Evolutionary conservation across 1,284 basidiomycete genomes (phyloP).

Genomic region (Phlebopus sp.): DNA sequence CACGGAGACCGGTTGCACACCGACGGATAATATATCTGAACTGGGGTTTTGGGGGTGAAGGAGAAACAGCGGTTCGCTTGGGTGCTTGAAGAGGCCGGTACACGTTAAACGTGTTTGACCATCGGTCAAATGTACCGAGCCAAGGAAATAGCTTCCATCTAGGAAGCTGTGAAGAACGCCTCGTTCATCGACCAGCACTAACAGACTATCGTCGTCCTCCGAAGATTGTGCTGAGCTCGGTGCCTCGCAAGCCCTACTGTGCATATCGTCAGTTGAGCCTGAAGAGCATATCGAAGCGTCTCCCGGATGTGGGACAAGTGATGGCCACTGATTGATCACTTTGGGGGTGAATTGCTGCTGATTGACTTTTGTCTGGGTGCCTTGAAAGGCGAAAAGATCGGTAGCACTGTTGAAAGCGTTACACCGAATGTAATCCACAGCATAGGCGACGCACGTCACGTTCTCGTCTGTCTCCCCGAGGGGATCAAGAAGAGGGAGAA

Average conservation of each 20-base stretch:
- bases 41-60: slow-evolving; percentile 39
- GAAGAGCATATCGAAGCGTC: slow-evolving; percentile 57
- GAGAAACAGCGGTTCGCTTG: slow-evolving; percentile 44
- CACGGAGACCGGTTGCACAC: slow-evolving; percentile 47
- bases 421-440: slow-evolving; percentile 5
- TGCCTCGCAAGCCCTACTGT: slow-evolving; percentile 20
- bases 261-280: slow-evolving; percentile 31
- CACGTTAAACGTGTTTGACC: slow-evolving; percentile 36
- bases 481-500: slow-evolving; percentile 66
- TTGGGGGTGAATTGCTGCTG: slow-evolving; percentile 48
- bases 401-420: slow-evolving; percentile 48
- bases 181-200: slow-evolving; percentile 54
- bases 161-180: slow-evolving; percentile 65
- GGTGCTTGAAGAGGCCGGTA: slow-evolving; percentile 49
- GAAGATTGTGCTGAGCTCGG: slow-evolving; percentile 14
- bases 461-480: slow-evolving; percentile 62
- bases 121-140: slow-evolving; percentile 44
- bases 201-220: slow-evolving; percentile 58
- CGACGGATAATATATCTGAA: slow-evolving; percentile 31
- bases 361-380: slow-evolving; percentile 48
- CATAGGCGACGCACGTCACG: slow-evolving; percentile 47
- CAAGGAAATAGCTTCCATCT: slow-evolving; percentile 80
- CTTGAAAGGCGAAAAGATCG: slow-evolving; percentile 76
- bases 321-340: slow-evolving; percentile 66
- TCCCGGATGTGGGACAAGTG: slow-evolving; percentile 51